Percentiles rank a stretch among this genome's conserved stretches.
Conservation (phyloP, 129 eudicot species). For the Rutidosis leptorrhynchoides region DNA sequence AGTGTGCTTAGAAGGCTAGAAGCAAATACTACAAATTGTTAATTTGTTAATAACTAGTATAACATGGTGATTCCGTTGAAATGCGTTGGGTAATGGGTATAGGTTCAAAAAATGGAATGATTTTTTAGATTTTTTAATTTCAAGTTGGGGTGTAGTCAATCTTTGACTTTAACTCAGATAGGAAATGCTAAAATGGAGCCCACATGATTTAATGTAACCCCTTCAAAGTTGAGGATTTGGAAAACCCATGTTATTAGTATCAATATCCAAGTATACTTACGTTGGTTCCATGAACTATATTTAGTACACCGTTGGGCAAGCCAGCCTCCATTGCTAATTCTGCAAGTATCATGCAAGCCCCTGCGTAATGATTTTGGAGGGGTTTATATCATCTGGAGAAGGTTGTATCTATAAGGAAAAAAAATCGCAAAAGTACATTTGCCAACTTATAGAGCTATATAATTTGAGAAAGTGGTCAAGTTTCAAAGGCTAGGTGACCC, state of each 20-base stretch:
- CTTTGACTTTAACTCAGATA: not conserved
- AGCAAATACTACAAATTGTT: conserved; percentile 22
- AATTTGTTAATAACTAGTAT: conserved; percentile 6
- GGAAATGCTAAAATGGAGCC: not conserved
- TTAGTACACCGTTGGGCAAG: conserved; percentile 87
- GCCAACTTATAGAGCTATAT: not conserved
- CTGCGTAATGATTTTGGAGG: conserved; percentile 30
- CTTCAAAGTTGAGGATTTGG: not conserved
- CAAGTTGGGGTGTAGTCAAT: not conserved
- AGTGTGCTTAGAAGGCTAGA: conserved; percentile 15
- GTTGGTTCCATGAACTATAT: conserved; percentile 88
- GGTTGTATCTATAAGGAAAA: not conserved
- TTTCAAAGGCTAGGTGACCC: not conserved
- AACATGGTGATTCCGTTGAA: not conserved
- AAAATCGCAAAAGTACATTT: not conserved
- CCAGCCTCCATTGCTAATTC: conserved; percentile 99
- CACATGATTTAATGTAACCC: not conserved
- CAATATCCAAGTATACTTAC: conserved; percentile 38
- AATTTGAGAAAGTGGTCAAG: not conserved
- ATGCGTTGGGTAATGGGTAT: not conserved
- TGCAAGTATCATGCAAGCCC: conserved; percentile 88
- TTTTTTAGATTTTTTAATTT: too few relatives aligned
- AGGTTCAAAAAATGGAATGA: not conserved
- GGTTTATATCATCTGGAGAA: not conserved
- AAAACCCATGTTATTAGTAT: not conserved